Evolutionary conservation across 192 early-diverging fungal genomes (phyloP), one percentile per base, ranked within the genome.

Genomic region (Coemansia pectinata): DNA sequence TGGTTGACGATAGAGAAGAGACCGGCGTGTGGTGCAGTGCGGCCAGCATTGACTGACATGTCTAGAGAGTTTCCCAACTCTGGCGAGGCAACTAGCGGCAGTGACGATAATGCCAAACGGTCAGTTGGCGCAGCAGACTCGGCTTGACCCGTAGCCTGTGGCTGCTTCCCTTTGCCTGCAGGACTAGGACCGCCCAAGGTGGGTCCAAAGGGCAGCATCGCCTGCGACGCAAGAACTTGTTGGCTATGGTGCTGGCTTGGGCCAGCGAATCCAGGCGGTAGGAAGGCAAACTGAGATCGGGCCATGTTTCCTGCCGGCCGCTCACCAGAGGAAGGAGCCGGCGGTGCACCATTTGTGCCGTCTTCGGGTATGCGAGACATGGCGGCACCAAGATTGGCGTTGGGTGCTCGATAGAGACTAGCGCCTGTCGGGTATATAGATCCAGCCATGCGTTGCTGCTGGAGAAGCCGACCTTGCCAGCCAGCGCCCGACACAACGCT

Each of bases 401-500:
- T 25, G 12, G 52, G 38, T 48, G 74, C 67, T 11, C 61, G 50
- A 50, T 79, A 84, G 27, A 84, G 66, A 27, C 81, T 84, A 48
- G 76, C 73, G 3, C 81, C 81, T 0, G 81, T 84, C 1, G 81
- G 81, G 33, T 67, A 72, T 29, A 84, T 66, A 3, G 81, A 84
- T 17, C 81, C 81, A 2, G 81, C 76, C 73, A 84, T 79, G 33
- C 74, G 73, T 41, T 84, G 81, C 52, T 79, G 72, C 67, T 79
- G 77, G 15, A 84, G 70, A 29, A 84, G 67, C 33, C 81, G 73
- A 36, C 71, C 76, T 61, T 84, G 81, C 81, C 81, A 84, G 55
- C 73, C 81, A 5, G 69, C 65, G 4, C 62, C 66, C 14, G 45
- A 27, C 3, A 44, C 64, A 31, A 23, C 42, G 34, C 67, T 62